Percentiles rank a stretch among this genome's conserved stretches.
These are phyloP conservation scores for Petunia hybrid DNA, from an alignment of 305 asterid species.

Conservation along the genomic window DNA sequence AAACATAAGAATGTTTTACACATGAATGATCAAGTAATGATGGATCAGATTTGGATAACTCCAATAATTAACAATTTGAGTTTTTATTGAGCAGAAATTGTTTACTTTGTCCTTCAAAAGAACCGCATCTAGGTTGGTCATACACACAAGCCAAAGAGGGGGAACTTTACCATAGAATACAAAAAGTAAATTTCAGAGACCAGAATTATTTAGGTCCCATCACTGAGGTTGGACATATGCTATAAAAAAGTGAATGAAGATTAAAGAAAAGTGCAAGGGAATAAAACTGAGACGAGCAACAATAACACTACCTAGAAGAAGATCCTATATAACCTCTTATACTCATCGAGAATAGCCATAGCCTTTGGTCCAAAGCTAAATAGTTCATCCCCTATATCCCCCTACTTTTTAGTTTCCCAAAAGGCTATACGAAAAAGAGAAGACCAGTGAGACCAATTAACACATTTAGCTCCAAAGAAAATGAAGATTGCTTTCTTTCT, in stretches of 20 bases:
- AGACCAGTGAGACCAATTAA: conserved; percentile 6
- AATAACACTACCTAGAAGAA: background rate
- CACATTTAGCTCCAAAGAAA: background rate
- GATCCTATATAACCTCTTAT: conserved; percentile 33
- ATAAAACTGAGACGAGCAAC: conserved; percentile 13
- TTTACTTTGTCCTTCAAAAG: background rate
- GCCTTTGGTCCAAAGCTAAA: conserved; percentile 16
- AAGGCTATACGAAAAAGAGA: background rate
- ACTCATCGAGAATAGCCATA: background rate
- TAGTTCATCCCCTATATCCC: background rate
- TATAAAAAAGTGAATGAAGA: conserved; percentile 25
- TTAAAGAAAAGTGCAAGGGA: background rate
- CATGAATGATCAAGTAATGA: background rate
- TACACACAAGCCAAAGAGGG: background rate
- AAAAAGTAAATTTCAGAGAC: background rate
- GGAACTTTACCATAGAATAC: conserved; percentile 1
- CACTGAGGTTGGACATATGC: background rate
- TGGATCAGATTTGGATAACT: background rate
- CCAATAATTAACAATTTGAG: background rate
- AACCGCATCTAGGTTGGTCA: background rate
- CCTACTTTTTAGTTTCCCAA: background rate
- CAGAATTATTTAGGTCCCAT: conserved; percentile 2
- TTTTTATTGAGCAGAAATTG: background rate
- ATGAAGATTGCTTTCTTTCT: conserved; percentile 36
- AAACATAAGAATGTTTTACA: background rate